Percentiles rank a stretch among this genome's conserved stretches.
Conservation (phyloP, 108 stramenopile genomes). For the Mediolabrus comicus region DNA sequence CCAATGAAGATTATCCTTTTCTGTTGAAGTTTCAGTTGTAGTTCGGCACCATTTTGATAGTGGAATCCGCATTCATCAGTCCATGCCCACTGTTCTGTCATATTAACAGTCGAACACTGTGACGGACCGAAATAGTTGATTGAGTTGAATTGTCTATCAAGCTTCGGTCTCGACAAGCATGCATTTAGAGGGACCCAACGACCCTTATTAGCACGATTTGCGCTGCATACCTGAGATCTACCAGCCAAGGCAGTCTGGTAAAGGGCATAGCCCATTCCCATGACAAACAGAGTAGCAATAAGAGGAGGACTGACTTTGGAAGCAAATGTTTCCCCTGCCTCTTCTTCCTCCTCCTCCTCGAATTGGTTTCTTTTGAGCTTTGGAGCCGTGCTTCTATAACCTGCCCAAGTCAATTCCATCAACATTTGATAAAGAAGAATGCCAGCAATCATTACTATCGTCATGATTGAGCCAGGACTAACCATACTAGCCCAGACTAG, state of each 20-base stretch:
- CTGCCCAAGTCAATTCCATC: constrained; percentile 41
- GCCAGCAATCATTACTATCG: constrained; percentile 26
- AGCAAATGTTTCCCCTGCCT: constrained; percentile 12
- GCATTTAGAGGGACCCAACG: constrained; percentile 39
- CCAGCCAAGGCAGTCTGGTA: background rate
- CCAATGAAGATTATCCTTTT: constrained; percentile 46
- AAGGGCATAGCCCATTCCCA: constrained; percentile 16
- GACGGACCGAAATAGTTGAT: constrained; percentile 12
- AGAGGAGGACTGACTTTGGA: constrained; percentile 37
- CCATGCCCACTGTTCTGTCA: constrained; percentile 47
- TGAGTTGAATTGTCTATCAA: background rate
- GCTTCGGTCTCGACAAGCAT: constrained; percentile 12
- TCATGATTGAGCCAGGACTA: constrained; percentile 15
- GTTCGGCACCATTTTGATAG: constrained; percentile 10
- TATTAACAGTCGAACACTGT: constrained; percentile 9
- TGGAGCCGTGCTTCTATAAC: constrained; percentile 1
- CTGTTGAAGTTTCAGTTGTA: constrained; percentile 18
- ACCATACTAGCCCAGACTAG: constrained; percentile 15
- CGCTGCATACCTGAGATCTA: background rate
- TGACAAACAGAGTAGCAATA: constrained; percentile 33
- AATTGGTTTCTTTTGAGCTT: background rate
- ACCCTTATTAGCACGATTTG: constrained; percentile 31
- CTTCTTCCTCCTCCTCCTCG: background rate
- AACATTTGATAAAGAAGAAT: constrained; percentile 32
- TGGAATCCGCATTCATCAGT: constrained; percentile 28